A percentile compares a stretch with the other conserved stretches of the same genome.
phyloP scores from a whole-genome alignment of 2,329 filamentous ascomycete species.

The Metarhizium brunneum region DNA sequence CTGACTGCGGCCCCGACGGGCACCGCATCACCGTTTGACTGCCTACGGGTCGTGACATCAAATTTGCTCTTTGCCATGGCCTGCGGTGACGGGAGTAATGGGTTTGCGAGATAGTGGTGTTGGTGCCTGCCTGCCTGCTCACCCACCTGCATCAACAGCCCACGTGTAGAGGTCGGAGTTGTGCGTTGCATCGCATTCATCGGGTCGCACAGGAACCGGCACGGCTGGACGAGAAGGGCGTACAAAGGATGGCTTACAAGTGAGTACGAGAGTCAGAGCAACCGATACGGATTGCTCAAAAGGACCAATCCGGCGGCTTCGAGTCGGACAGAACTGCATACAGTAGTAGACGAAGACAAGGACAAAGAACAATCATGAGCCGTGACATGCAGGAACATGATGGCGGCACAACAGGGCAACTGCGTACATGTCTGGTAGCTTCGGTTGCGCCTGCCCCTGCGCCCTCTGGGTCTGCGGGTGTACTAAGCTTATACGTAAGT shows the following conservation, averaged over 20 bases:
- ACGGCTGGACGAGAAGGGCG: not conserved
- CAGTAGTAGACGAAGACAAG: no score
- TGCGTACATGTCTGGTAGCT: no score
- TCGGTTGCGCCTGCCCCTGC: no score
- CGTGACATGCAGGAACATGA: no score
- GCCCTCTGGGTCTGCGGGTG: no score
- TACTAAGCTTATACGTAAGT: no score
- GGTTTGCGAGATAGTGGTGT: not conserved
- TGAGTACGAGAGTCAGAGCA: not conserved
- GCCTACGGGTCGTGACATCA: not conserved
- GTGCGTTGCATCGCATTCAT: not conserved
- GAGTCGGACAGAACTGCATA: no score
- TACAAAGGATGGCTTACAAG: not conserved
- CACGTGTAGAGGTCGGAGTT: not conserved
- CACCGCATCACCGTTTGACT: not conserved
- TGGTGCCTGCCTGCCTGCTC: not conserved
- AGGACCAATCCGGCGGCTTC: no score
- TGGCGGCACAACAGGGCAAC: no score
- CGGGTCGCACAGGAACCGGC: not conserved
- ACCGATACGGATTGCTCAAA: not conserved
- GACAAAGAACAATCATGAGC: no score
- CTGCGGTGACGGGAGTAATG: not conserved
- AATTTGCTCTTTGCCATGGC: not conserved
- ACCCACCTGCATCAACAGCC: not conserved
- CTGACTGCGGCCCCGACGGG: not conserved